Percentiles rank a stretch among this genome's conserved stretches.
phyloP scores from a whole-genome alignment of 768 basidiomycete species.

The Termitomyces sp. region DNA sequence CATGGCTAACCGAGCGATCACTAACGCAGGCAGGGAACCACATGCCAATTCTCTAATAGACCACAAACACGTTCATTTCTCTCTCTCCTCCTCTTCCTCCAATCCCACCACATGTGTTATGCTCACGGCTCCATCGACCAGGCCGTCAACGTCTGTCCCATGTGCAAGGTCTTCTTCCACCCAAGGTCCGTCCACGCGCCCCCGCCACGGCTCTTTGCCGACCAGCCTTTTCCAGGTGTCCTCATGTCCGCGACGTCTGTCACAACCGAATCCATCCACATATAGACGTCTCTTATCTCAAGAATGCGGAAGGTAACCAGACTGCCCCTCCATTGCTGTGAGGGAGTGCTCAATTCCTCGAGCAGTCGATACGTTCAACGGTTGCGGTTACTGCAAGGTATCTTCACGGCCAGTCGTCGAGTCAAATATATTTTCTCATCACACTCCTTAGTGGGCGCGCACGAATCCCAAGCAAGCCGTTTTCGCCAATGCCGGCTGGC shows the following conservation, averaged over 20 bases:
- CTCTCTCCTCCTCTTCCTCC: constrained; percentile 18
- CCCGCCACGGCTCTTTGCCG: constrained; percentile 12
- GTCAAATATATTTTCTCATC: constrained; percentile 19
- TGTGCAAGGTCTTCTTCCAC: constrained; percentile 82
- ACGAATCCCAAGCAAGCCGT: constrained; percentile 54
- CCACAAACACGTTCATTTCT: constrained; percentile 26
- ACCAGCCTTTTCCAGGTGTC: constrained; percentile 53
- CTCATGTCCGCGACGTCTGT: constrained; percentile 73
- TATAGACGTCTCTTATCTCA: constrained; percentile 74
- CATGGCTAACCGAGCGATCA: constrained; percentile 29
- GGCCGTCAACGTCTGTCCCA: constrained; percentile 66
- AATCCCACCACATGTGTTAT: constrained; percentile 59
- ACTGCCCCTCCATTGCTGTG: constrained; percentile 15
- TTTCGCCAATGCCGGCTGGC: constrained; percentile 77
- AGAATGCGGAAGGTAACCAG: constrained; percentile 80
- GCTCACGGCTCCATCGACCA: constrained; percentile 66
- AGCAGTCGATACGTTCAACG: constrained; percentile 76
- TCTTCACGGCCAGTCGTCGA: constrained; percentile 18
- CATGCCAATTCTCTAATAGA: constrained; percentile 29
- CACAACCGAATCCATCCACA: constrained; percentile 76
- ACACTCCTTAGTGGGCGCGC: constrained; percentile 62
- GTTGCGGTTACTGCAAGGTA: constrained; percentile 91
- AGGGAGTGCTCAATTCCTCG: constrained; percentile 14
- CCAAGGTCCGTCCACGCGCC: constrained; percentile 42
- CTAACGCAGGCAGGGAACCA: constrained; percentile 30